These are phyloP conservation scores for Diaporthe sp. DNA, from an alignment of 2,329 filamentous ascomycete species.

Conservation along the genomic window DNA sequence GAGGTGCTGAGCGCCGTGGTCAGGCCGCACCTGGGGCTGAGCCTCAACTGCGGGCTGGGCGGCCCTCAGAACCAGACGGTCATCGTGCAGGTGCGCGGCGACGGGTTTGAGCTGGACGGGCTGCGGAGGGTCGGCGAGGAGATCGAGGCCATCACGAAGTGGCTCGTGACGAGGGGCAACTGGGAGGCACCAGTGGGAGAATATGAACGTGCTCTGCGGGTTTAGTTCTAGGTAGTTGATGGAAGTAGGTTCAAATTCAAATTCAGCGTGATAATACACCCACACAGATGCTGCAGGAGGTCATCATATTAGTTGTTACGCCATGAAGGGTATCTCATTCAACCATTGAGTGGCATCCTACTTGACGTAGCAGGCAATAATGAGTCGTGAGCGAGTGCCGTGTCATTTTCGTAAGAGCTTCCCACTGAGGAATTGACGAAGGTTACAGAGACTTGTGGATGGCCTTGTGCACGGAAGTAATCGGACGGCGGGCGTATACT, in stretches of 20 bases:
- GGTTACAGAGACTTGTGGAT: not conserved
- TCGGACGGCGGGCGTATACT: not conserved
- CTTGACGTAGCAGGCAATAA: not conserved
- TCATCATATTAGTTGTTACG: too few species aligned
- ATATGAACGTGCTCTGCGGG: not conserved
- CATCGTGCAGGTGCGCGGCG: conserved; percentile 34
- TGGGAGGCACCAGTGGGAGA: conserved; percentile 22
- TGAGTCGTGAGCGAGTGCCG: not conserved
- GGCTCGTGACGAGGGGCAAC: conserved; percentile 27
- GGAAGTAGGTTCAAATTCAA: not conserved
- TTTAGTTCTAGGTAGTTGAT: not conserved
- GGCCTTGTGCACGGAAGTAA: not conserved
- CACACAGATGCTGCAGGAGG: not conserved
- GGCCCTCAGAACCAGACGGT: conserved; percentile 32
- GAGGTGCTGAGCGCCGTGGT: conserved; percentile 35
- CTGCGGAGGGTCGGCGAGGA: conserved; percentile 26
- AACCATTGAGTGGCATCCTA: not conserved
- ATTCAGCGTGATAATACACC: not conserved
- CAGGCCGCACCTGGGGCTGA: conserved; percentile 34
- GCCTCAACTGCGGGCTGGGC: conserved; percentile 31
- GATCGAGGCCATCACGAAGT: conserved; percentile 34
- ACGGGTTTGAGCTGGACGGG: conserved; percentile 19
- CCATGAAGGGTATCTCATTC: too few species aligned
- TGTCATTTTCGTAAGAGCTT: not conserved
- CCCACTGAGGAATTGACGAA: not conserved